phyloP scores from a whole-genome alignment of 2,329 filamentous ascomycete genomes.

The Ilyonectria mors-panacis region DNA sequence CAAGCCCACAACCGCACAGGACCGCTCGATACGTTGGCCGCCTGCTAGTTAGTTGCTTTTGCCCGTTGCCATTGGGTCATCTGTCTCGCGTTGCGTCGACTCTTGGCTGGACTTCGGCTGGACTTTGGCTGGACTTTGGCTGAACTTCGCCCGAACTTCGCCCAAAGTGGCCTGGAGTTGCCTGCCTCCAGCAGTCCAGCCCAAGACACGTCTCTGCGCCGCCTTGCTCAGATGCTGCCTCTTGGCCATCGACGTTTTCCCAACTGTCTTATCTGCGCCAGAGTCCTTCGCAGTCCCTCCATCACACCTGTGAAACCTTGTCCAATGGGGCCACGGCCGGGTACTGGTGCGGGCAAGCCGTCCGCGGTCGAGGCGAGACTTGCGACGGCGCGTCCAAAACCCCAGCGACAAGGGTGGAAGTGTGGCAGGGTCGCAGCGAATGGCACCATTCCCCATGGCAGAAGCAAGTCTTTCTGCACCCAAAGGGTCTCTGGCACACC shows the following conservation, averaged over 20 bases:
- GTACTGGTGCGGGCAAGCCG: background rate
- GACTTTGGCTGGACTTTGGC: no score
- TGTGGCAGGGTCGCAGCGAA: constrained; percentile 26
- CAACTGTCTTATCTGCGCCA: background rate
- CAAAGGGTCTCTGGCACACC: constrained; percentile 35
- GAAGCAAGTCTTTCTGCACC: constrained; percentile 42
- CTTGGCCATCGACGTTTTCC: background rate
- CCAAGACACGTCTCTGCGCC: background rate
- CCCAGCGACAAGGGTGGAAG: constrained; percentile 3
- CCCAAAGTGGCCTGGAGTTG: background rate
- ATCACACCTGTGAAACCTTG: constrained; percentile 10
- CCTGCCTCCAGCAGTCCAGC: background rate
- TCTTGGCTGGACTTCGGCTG: no score
- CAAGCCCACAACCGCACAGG: no score
- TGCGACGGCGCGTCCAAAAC: constrained; percentile 7
- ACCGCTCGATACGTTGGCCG: background rate
- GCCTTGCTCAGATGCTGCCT: background rate
- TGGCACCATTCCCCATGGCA: constrained; percentile 43
- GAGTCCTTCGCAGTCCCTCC: background rate
- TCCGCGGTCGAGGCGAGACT: constrained; percentile 16
- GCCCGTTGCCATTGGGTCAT: background rate
- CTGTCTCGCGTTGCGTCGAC: background rate
- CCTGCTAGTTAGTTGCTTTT: background rate
- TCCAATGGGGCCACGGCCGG: constrained; percentile 4
- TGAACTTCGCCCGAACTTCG: no score